These are phyloP conservation scores for Cadophora sp. DNA, from an alignment of 2,329 filamentous ascomycete species.

Conservation along the genomic window DNA sequence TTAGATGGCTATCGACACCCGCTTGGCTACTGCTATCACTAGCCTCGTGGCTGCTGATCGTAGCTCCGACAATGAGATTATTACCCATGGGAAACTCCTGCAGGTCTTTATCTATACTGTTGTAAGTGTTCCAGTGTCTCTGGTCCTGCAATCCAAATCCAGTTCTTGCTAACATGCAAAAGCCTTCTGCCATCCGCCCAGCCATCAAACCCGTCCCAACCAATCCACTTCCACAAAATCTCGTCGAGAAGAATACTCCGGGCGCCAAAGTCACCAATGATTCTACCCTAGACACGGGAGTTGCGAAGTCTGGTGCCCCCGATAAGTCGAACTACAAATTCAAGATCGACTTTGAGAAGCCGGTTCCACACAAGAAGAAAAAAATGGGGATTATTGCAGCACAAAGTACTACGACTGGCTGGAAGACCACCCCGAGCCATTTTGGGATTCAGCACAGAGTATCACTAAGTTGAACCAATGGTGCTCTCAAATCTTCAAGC, in stretches of 20 bases:
- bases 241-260: not conserved
- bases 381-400: too few species aligned
- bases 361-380: too few species aligned
- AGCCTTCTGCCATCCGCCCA: not conserved
- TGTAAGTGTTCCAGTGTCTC: not conserved
- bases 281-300: too few species aligned
- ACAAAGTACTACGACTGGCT: too few species aligned
- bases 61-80: not conserved
- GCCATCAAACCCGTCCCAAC: not conserved
- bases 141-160: not conserved
- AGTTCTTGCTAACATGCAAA: not conserved
- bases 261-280: not conserved
- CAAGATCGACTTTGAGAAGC: too few species aligned
- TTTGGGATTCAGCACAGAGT: not conserved
- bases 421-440: not conserved
- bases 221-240: not conserved
- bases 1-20: not conserved
- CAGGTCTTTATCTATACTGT: not conserved
- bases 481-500: constrained; percentile 1
- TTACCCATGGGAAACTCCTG: not conserved
- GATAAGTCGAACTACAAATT: too few species aligned
- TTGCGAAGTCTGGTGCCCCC: too few species aligned
- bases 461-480: not conserved
- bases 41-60: not conserved
- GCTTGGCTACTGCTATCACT: not conserved